phyloP scores from a whole-genome alignment of 306 rosid species.

The Begonia masoniana region DNA sequence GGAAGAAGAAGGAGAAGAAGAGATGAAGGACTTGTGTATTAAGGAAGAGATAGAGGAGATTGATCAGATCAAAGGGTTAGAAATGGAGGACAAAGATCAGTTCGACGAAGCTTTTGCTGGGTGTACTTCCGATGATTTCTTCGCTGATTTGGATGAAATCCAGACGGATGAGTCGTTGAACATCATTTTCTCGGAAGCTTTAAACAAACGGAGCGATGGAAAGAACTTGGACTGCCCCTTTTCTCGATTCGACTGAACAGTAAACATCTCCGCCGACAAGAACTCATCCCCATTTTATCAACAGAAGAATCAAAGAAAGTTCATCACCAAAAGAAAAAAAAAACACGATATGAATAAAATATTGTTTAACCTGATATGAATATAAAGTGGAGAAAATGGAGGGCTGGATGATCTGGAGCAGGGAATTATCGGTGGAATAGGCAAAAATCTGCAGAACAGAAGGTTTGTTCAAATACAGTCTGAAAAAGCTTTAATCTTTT shows the following conservation, averaged over 20 bases:
- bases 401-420: too few species aligned
- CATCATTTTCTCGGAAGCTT: slow-evolving; percentile 36
- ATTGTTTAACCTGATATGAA: too few species aligned
- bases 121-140: slow-evolving; percentile 30
- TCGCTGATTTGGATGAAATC: slow-evolving; percentile 55
- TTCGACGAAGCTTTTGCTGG: slow-evolving; percentile 23
- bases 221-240: slow-evolving; percentile 31
- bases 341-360: too few species aligned
- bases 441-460: too few species aligned
- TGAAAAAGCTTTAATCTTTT: too few species aligned
- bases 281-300: too few species aligned
- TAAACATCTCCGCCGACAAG: neutral
- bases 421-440: too few species aligned
- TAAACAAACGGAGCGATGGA: slow-evolving; percentile 24
- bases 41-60: slow-evolving; percentile 40
- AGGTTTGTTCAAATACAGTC: too few species aligned
- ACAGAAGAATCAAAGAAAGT: too few species aligned
- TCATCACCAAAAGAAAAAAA: too few species aligned
- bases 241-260: slow-evolving; percentile 40
- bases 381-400: too few species aligned
- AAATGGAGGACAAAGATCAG: slow-evolving; percentile 31
- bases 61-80: slow-evolving; percentile 19
- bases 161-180: slow-evolving; percentile 38
- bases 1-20: too few species aligned
- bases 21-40: slow-evolving; percentile 2